Evolutionary conservation across 345 rosid species (phyloP), one percentile per base, ranked within the genome.

Genomic region (Corchorus olitorius): DNA sequence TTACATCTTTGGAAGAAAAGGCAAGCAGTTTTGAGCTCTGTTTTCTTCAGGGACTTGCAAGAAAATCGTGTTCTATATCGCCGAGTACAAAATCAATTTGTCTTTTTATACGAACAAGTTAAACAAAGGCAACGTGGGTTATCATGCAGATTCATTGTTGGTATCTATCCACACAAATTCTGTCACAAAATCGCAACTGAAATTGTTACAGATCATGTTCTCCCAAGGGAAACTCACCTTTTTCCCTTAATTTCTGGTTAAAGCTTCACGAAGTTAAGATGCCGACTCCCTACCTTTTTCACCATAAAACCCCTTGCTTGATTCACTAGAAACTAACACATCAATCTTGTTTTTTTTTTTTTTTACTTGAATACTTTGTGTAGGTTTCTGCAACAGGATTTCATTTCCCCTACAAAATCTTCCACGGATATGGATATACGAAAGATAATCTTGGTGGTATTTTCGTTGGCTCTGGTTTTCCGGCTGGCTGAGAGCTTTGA

Each of bases 401-500:
- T 33, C 13, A 59, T 59, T 59, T 33, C 13, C 1, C 55, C 41
- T 1, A 2, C 43, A 20, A 58, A 61, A 41, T 43, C 76, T 59
- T 22, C 41, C 14, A 50, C 5, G 16, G 59, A 52, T 17, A 65
- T 75, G 72, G 54, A 65, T 64, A 75, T 52, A 22, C 4, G 62
- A 43, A 72, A 34, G 77, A 19, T 82, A 4, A 27, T 81, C 5
- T 22, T 76, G 59, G 74, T 59, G 48, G 76, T 78, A n/a, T 68
- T 81, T 9, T 60, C 75, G 37, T 66, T 84, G 53, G 67, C 67
- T 69, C 54, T 88, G 74, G 71, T 81, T 46, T 53, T 84, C 4
- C 61, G 72, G 16, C 34, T 84, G 10, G 73, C 79, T 0, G 56
- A 78, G 46, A 69, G 91, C 60, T 74, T 81, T 3, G 84, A 84